phyloP scores from a whole-genome alignment of 83 land plant species.

The Thuja plicata region DNA sequence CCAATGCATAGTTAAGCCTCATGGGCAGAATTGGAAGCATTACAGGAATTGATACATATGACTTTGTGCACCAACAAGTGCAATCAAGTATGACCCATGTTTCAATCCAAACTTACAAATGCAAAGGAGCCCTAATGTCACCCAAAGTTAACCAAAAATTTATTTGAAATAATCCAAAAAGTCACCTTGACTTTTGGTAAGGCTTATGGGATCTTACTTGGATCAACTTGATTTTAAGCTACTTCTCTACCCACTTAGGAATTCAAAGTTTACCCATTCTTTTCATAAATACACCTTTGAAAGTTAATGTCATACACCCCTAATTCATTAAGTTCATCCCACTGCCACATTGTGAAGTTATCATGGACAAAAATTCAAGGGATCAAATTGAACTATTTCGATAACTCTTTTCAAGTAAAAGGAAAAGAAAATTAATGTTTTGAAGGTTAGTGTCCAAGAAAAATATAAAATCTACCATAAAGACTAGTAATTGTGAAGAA shows the following conservation, averaged over 20 bases:
- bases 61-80: no score
- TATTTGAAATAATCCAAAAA: background rate
- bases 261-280: background rate
- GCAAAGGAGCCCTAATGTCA: background rate
- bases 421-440: background rate
- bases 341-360: background rate
- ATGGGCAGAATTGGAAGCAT: no score
- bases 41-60: no score
- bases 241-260: background rate
- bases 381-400: background rate
- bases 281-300: background rate
- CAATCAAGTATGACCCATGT: background rate
- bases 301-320: background rate
- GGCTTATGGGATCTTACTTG: background rate
- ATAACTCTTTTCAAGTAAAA: background rate
- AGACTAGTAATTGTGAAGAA: background rate
- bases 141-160: background rate
- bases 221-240: background rate
- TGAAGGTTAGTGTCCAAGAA: background rate
- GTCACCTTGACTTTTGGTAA: background rate
- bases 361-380: background rate
- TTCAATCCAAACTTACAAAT: background rate
- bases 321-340: background rate
- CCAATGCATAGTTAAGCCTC: no score
- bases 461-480: background rate